phyloP scores from a whole-genome alignment of 202 grass and related monocot species.

The Zoysia matrella region DNA sequence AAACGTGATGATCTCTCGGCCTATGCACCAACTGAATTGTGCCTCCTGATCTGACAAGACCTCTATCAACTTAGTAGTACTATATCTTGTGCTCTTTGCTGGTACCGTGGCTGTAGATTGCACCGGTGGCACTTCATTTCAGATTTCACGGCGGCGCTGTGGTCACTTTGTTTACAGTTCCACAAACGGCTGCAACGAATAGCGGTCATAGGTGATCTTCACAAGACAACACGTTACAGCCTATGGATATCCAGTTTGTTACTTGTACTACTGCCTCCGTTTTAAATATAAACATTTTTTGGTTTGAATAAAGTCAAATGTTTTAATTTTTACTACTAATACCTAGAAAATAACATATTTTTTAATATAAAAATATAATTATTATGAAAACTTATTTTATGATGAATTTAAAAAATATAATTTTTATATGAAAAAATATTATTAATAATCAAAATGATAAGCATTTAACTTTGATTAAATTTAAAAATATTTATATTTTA shows the following conservation, averaged over 20 bases:
- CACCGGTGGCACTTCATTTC: not conserved
- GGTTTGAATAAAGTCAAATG: no score
- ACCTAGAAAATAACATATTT: no score
- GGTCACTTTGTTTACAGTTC: not conserved
- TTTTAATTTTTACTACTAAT: no score
- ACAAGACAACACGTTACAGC: not conserved
- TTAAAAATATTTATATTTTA: no score
- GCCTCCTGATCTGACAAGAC: not conserved
- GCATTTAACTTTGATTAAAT: no score
- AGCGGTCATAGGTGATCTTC: not conserved
- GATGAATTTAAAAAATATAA: no score
- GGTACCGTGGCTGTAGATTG: not conserved
- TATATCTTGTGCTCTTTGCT: not conserved
- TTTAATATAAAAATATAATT: no score
- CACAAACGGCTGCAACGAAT: not conserved
- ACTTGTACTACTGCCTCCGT: no score
- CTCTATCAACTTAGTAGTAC: not conserved
- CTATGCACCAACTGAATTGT: constrained; percentile 20
- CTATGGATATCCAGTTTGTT: not conserved
- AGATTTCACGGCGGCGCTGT: not conserved
- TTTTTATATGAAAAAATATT: no score
- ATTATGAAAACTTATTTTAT: no score
- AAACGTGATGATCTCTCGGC: not conserved
- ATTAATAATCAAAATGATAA: no score
- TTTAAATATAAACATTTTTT: no score